These are phyloP conservation scores for Neospermospora avenae DNA, from an alignment of 2,329 filamentous ascomycete genomes.

Conservation along the genomic window DNA sequence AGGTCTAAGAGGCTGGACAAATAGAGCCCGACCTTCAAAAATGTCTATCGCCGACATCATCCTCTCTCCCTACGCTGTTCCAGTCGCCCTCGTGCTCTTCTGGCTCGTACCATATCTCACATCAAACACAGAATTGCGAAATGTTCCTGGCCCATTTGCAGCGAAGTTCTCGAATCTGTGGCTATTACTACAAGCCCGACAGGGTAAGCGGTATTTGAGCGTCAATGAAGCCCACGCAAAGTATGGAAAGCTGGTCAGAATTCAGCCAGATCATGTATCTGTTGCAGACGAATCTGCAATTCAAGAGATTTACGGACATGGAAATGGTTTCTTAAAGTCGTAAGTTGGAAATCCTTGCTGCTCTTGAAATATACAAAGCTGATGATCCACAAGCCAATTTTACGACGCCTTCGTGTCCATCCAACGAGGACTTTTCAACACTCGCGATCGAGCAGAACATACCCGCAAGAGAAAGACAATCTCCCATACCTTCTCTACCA, in stretches of 20 bases:
- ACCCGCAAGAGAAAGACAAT: slow-evolving; percentile 86
- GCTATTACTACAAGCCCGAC: slow-evolving; percentile 65
- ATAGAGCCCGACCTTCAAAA: slow-evolving; percentile 3
- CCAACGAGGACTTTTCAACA: slow-evolving; percentile 83
- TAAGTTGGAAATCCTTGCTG: slow-evolving; percentile 51
- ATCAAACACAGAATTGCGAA: slow-evolving; percentile 31
- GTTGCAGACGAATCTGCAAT: slow-evolving; percentile 80
- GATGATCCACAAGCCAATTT: slow-evolving; percentile 45
- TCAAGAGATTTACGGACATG: slow-evolving; percentile 71
- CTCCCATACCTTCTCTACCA: slow-evolving; percentile 80
- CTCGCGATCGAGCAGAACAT: slow-evolving; percentile 76
- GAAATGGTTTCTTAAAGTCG: slow-evolving; percentile 72
- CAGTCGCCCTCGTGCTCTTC: slow-evolving; percentile 42
- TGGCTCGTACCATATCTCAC: slow-evolving; percentile 35
- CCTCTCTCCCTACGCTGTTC: slow-evolving; percentile 47
- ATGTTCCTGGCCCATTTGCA: slow-evolving; percentile 48
- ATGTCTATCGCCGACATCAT: slow-evolving; percentile 39
- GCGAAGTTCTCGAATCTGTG: slow-evolving; percentile 74
- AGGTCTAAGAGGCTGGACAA: neutral
- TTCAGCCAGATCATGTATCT: slow-evolving; percentile 81
- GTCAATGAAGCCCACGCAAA: slow-evolving; percentile 75
- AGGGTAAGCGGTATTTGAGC: slow-evolving; percentile 59
- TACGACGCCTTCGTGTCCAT: slow-evolving; percentile 93
- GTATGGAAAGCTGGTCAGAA: slow-evolving; percentile 70
- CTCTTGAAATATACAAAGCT: slow-evolving; percentile 31